A percentile compares a stretch with the other conserved stretches of the same genome.
phyloP scores from a whole-genome alignment of 2,329 filamentous ascomycete genomes.

The Karstenula rhodostoma region DNA sequence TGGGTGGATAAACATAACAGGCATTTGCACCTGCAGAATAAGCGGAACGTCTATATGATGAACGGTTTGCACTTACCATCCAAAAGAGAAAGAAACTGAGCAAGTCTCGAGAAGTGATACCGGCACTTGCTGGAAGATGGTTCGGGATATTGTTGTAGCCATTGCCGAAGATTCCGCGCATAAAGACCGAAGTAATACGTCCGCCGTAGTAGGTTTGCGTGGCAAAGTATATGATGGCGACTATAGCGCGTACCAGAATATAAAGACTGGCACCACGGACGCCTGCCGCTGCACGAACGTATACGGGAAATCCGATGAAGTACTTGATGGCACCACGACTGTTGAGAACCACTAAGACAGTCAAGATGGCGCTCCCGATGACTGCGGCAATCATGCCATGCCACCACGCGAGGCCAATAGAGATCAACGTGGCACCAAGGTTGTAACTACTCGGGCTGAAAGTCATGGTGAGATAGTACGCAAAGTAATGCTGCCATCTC shows the following conservation, averaged over 20 bases:
- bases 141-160: conserved; percentile 18
- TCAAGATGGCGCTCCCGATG: conserved; percentile 28
- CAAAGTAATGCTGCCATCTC: conserved; percentile 33
- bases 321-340: conserved; percentile 31
- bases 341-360: conserved; percentile 26
- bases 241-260: conserved; percentile 27
- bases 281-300: conserved; percentile 28
- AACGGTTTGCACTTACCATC: neutral
- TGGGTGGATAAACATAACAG: conserved; percentile 4
- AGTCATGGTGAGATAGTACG: conserved; percentile 28
- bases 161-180: conserved; percentile 30
- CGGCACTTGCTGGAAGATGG: neutral
- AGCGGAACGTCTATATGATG: neutral
- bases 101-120: conserved; percentile 9
- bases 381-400: conserved; percentile 29
- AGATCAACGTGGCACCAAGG: conserved; percentile 29
- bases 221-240: conserved; percentile 31
- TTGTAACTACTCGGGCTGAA: conserved; percentile 31
- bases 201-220: conserved; percentile 31
- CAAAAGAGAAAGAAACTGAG: conserved; percentile 8
- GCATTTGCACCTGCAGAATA: conserved; percentile 3
- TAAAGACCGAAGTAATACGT: conserved; percentile 31
- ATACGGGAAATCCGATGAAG: conserved; percentile 30
- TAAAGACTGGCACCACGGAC: conserved; percentile 30
- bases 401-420: conserved; percentile 30